Percentiles rank a stretch among this genome's conserved stretches.
These are phyloP conservation scores for California macrophylla DNA, from an alignment of 441 rosid species.

Conservation along the genomic window DNA sequence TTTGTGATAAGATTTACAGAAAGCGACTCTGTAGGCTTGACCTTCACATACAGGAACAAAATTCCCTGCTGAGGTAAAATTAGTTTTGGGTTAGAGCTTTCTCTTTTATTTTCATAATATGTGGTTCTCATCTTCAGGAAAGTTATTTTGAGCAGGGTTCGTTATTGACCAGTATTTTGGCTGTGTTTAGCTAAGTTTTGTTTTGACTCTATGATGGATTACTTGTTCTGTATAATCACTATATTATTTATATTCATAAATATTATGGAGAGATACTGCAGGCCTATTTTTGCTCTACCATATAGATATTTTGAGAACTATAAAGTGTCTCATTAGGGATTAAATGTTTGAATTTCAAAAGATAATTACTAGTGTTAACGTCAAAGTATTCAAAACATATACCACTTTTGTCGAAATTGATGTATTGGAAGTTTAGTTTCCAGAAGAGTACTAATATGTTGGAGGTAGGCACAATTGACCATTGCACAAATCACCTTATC, in stretches of 20 bases:
- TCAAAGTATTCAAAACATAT: slow-evolving; percentile 1
- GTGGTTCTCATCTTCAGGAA: neutral
- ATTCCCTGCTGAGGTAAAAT: neutral
- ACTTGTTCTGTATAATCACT: neutral
- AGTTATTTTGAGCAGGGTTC: slow-evolving; percentile 9
- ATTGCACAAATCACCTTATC: neutral
- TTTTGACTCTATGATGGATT: neutral
- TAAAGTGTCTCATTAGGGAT: neutral
- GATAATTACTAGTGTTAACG: neutral
- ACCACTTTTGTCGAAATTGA: slow-evolving; percentile 4
- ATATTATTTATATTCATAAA: neutral
- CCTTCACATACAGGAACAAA: neutral
- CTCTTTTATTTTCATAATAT: neutral
- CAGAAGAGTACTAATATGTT: neutral
- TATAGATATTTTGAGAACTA: neutral
- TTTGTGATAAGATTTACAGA: neutral
- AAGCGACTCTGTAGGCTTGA: neutral
- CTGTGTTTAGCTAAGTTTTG: neutral
- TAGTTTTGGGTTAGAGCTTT: neutral
- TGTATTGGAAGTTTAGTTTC: neutral
- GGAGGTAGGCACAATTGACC: neutral
- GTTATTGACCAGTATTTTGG: slow-evolving; percentile 8
- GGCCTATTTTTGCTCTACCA: neutral
- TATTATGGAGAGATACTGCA: neutral
- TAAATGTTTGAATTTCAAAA: neutral